phyloP scores from a whole-genome alignment of 2,329 filamentous ascomycete genomes.

The Lachnellula arida region DNA sequence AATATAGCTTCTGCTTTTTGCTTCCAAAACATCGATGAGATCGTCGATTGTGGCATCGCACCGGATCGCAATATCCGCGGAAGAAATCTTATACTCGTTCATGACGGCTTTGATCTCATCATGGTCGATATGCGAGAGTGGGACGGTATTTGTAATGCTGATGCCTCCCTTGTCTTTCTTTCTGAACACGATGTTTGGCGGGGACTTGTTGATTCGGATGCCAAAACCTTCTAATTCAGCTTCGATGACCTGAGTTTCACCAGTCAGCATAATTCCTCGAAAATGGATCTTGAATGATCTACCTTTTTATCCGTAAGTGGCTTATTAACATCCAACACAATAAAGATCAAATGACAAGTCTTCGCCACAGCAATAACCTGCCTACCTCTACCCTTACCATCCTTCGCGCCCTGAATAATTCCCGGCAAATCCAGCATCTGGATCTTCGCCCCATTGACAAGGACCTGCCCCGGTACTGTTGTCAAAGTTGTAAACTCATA shows the following conservation, averaged over 20 bases:
- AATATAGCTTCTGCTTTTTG: conserved; percentile 91
- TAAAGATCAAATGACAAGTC: conserved; percentile 98
- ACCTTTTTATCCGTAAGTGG: conserved; percentile 88
- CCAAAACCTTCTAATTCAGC: conserved; percentile 94
- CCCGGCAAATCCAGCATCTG: conserved; percentile 98
- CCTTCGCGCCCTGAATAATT: conserved; percentile 98
- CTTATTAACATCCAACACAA: conserved; percentile 97
- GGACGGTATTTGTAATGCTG: conserved; percentile 91
- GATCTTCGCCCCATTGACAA: conserved; percentile 94
- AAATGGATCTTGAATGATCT: not conserved
- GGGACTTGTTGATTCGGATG: conserved; percentile 94
- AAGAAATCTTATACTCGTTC: conserved; percentile 94
- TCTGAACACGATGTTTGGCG: conserved; percentile 97
- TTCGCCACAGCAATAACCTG: conserved; percentile 99
- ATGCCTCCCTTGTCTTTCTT: conserved; percentile 99
- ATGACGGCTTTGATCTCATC: conserved; percentile 98
- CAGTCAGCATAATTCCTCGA: no score
- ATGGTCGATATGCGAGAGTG: conserved; percentile 84
- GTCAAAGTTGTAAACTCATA: conserved; percentile 99
- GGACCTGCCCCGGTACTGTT: conserved; percentile 91
- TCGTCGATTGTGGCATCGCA: conserved; percentile 98
- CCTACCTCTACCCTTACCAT: conserved; percentile 93
- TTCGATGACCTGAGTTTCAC: conserved; percentile 62
- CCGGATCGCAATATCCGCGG: conserved; percentile 93
- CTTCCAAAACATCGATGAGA: conserved; percentile 91